Percentiles rank a stretch among this genome's conserved stretches.
phyloP scores from a whole-genome alignment of 805 yeast genomes.

The Yarrowia sp. region DNA sequence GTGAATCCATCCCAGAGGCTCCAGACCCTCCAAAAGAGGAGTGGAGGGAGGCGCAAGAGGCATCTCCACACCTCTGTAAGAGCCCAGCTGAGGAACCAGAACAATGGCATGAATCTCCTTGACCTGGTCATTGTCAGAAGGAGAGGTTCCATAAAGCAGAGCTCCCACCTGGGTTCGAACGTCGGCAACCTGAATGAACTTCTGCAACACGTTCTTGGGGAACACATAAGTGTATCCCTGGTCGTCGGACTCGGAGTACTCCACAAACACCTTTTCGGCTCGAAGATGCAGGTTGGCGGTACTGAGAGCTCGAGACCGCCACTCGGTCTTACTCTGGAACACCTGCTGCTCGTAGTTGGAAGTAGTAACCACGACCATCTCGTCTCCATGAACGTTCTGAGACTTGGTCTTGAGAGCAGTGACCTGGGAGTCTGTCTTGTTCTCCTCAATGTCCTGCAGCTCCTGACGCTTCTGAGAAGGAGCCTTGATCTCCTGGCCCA shows the following conservation, averaged over 20 bases:
- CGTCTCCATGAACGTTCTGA: conserved; percentile 92
- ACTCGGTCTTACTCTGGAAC: conserved; percentile 80
- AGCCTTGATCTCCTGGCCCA: conserved; percentile 90
- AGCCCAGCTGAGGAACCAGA: conserved; percentile 85
- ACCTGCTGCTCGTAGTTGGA: conserved; percentile 80
- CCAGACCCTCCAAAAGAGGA: conserved; percentile 52
- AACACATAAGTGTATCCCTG: conserved; percentile 61
- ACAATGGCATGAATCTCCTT: conserved; percentile 76
- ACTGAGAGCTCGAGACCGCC: conserved; percentile 86
- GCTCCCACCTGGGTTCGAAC: conserved; percentile 79
- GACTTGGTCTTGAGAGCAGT: conserved; percentile 80
- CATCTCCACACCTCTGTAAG: conserved; percentile 59
- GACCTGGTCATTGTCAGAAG: conserved; percentile 63
- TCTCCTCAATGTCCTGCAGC: conserved; percentile 61
- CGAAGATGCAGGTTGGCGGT: conserved; percentile 69
- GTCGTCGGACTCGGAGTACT: conserved; percentile 46
- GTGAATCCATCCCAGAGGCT: conserved; percentile 92
- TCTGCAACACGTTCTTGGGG: conserved; percentile 76
- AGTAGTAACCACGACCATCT: conserved; percentile 90
- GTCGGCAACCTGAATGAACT: conserved; percentile 77
- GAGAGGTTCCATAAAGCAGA: conserved; percentile 73
- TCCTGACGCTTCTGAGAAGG: conserved; percentile 86
- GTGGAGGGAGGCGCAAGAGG: conserved; percentile 47
- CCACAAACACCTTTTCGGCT: conserved; percentile 69
- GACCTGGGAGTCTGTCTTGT: conserved; percentile 47